Evolutionary conservation across 208 protist genomes (phyloP).

Genomic region (Acanthamoeba triangularis): DNA sequence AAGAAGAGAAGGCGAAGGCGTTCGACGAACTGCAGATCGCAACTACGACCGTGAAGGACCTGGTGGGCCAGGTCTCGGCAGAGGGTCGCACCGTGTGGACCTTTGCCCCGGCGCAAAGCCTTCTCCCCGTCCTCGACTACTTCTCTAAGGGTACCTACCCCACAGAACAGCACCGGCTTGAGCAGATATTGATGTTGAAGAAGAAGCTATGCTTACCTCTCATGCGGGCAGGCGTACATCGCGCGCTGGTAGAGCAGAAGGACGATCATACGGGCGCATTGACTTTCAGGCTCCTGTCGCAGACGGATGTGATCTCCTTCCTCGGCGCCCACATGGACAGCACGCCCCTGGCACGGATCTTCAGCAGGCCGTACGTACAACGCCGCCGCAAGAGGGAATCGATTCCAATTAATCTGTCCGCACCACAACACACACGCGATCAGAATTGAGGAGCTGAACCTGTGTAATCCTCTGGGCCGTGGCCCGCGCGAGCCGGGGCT

Average conservation of each 20-base stretch:
- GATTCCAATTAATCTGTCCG: not conserved
- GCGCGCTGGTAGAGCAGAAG: conserved; percentile 45
- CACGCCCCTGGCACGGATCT: not conserved
- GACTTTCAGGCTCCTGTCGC: not conserved
- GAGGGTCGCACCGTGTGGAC: conserved; percentile 46
- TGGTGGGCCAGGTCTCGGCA: conserved; percentile 29
- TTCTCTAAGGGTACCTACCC: conserved; percentile 18
- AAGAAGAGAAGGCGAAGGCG: conserved; percentile 2
- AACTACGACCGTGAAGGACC: not conserved
- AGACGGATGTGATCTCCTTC: conserved; percentile 34
- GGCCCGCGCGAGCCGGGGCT: not conserved
- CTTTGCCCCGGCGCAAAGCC: conserved; percentile 1
- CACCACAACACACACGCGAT: too few species aligned
- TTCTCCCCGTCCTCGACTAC: conserved; percentile 12
- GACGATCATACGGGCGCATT: conserved; percentile 3
- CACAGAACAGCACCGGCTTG: not conserved
- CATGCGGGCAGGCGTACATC: not conserved
- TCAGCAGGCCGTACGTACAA: not conserved
- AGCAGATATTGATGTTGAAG: not conserved
- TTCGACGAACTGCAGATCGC: conserved; percentile 41
- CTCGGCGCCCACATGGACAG: conserved; percentile 6
- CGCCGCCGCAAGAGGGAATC: not conserved
- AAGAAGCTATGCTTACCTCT: not conserved
- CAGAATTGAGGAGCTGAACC: conserved; percentile 25
- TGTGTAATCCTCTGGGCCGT: conserved; percentile 26